phyloP scores from a whole-genome alignment of 805 yeast species.

The Nematodospora valgi region DNA sequence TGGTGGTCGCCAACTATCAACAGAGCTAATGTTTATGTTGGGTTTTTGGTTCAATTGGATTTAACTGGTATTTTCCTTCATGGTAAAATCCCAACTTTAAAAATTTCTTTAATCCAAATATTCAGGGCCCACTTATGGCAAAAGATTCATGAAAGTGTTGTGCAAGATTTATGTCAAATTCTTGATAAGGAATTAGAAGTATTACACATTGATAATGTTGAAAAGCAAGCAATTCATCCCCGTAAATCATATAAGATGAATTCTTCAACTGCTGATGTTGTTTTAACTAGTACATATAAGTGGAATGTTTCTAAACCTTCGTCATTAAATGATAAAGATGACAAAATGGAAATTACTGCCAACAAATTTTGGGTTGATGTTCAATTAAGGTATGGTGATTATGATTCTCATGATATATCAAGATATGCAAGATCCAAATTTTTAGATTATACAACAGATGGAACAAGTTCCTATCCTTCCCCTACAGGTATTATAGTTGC shows the following conservation, averaged over 20 bases:
- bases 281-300: slow-evolving; percentile 65
- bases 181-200: slow-evolving; percentile 83
- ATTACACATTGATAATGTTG: slow-evolving; percentile 78
- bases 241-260: slow-evolving; percentile 97
- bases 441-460: slow-evolving; percentile 89
- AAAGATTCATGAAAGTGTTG: slow-evolving; percentile 93
- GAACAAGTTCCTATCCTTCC: slow-evolving; percentile 80
- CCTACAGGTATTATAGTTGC: slow-evolving; percentile 91
- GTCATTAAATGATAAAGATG: slow-evolving; percentile 62
- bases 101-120: slow-evolving; percentile 91
- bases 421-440: slow-evolving; percentile 91
- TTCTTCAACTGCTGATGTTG: slow-evolving; percentile 90
- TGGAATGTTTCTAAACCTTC: slow-evolving; percentile 89
- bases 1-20: slow-evolving; percentile 99
- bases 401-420: slow-evolving; percentile 94
- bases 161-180: slow-evolving; percentile 89
- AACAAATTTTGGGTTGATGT: slow-evolving; percentile 92
- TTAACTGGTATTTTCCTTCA: slow-evolving; percentile 95
- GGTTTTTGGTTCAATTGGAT: slow-evolving; percentile 93
- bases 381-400: slow-evolving; percentile 93
- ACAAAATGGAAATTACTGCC: slow-evolving; percentile 55
- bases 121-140: slow-evolving; percentile 99
- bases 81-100: slow-evolving; percentile 96
- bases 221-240: slow-evolving; percentile 92
- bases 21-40: slow-evolving; percentile 96